These are phyloP conservation scores for Blepharisma stoltei DNA, from an alignment of 73 alveolate species.

Conservation along the genomic window DNA sequence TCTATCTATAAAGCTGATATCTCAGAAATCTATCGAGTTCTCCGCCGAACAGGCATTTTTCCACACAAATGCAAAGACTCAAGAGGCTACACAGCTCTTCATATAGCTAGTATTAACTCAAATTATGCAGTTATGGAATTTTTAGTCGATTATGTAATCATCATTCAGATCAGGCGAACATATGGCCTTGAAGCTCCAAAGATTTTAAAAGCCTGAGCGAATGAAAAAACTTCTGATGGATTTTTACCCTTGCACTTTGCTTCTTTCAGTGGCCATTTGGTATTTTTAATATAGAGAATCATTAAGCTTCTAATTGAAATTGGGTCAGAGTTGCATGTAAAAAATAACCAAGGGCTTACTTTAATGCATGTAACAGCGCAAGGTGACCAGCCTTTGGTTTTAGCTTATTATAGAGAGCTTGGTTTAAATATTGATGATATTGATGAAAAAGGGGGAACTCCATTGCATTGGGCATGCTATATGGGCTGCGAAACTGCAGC, in stretches of 20 bases:
- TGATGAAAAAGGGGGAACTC: slow-evolving; percentile 84
- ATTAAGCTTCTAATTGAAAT: slow-evolving; percentile 69
- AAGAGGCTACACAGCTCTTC: slow-evolving; percentile 64
- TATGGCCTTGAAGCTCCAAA: neutral
- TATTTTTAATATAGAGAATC: slow-evolving; percentile 51
- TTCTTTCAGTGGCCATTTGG: slow-evolving; percentile 88
- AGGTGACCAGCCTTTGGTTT: slow-evolving; percentile 85
- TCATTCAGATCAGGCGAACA: neutral
- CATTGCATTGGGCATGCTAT: slow-evolving; percentile 93
- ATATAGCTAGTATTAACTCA: slow-evolving; percentile 50
- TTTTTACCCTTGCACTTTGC: slow-evolving; percentile 91
- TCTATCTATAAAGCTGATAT: slow-evolving; percentile 7
- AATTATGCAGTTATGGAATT: neutral
- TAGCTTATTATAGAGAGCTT: slow-evolving; percentile 76
- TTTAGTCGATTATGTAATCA: slow-evolving; percentile 19
- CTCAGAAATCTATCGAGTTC: slow-evolving; percentile 1
- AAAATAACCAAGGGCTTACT: slow-evolving; percentile 86
- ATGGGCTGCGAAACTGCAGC: slow-evolving; percentile 51
- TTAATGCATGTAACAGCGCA: slow-evolving; percentile 96
- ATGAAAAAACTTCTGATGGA: slow-evolving; percentile 50
- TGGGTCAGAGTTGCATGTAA: slow-evolving; percentile 75
- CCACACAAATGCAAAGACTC: slow-evolving; percentile 19
- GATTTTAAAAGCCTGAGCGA: slow-evolving; percentile 6
- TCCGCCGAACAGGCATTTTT: neutral
- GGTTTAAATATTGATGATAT: slow-evolving; percentile 57